These are phyloP conservation scores for Batrachochytrium dendrobatidis DNA, from an alignment of 371 early-diverging fungal genomes.

Conservation along the genomic window DNA sequence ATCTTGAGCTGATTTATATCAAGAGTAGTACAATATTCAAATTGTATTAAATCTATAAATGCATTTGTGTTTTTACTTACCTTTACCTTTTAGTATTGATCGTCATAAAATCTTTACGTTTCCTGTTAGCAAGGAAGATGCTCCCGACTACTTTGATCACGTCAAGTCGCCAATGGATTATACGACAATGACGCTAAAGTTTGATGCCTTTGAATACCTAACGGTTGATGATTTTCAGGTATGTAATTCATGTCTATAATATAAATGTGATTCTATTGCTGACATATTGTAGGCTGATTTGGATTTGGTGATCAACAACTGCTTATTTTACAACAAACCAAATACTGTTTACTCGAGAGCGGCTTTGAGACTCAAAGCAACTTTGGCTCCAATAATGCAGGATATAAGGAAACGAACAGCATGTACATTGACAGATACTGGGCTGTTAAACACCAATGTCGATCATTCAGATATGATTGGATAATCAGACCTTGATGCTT, in stretches of 20 bases:
- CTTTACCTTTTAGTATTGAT: conserved; percentile 31
- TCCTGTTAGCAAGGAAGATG: conserved; percentile 69
- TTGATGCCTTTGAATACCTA: conserved; percentile 50
- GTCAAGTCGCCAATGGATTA: conserved; percentile 73
- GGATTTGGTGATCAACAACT: conserved; percentile 64
- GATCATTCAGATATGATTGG: too few relatives aligned
- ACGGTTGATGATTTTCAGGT: not conserved
- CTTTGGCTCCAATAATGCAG: too few relatives aligned
- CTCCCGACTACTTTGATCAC: conserved; percentile 72
- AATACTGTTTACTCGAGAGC: conserved; percentile 65
- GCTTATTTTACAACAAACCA: conserved; percentile 65
- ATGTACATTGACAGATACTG: too few relatives aligned
- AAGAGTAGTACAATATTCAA: not conserved
- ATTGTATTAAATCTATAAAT: not conserved
- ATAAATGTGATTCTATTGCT: not conserved
- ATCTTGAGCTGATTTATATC: not conserved
- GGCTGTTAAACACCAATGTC: too few relatives aligned
- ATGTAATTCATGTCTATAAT: not conserved
- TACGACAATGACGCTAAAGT: conserved; percentile 50
- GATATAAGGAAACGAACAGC: too few relatives aligned
- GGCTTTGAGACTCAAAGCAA: conserved; percentile 40
- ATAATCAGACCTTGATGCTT: too few relatives aligned
- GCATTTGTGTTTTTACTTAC: not conserved
- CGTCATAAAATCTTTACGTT: conserved; percentile 40
- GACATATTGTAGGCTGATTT: conserved; percentile 36